Base-by-base conservation (phyloP, 1,284 basidiomycete species). In the Tylopilus orsonianus region DNA sequence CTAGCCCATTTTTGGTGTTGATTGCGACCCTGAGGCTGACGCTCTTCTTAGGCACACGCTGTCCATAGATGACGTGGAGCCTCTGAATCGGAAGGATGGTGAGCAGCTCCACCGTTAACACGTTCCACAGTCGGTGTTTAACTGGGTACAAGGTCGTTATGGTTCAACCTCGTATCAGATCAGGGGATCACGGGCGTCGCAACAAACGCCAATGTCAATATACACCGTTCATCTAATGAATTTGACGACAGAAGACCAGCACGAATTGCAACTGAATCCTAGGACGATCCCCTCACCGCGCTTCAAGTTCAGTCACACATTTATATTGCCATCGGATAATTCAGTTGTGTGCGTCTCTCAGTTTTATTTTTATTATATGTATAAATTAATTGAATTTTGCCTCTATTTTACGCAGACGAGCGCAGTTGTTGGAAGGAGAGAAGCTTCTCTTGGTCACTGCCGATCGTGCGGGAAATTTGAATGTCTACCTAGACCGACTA, bases 401-500 rank as follows among this genome's bases (percentile, higher is more conserved):
- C n/a, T n/a, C n/a, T n/a, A n/a, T n/a, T n/a, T n/a, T n/a, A n/a
- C n/a, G n/a, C 18, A 80, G 77, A 14, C 66, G 71, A 41, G 57
- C 58, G 1, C 71, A 69, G 34, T 26, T 68, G 0, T 67, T 80
- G 4, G 64, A 67, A 10, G 62, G 68, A 8, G 65, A 69, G 7
- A 72, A 60, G 24, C 58, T 75, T 8, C 60, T 82, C 7, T 55
- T 81, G 5, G 62, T 81, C 3, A 45, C 74, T 2, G 64, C 67
- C 9, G 71, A 75, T 49, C 55, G 54, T 2, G 24, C 46, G 1
- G 66, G 67, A 2, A 63, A 68, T 7, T 40, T 74, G 20, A 53
- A 42, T 13, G 57, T 81, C 5, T 79, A 69, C 41, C 56, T 76
- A 3, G 80, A 79, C 0, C 37, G 32, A 1, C 52, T 71, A 0